Conservation (phyloP, 192 early-diverging fungal species). For the Piromyces finnis region DNA sequence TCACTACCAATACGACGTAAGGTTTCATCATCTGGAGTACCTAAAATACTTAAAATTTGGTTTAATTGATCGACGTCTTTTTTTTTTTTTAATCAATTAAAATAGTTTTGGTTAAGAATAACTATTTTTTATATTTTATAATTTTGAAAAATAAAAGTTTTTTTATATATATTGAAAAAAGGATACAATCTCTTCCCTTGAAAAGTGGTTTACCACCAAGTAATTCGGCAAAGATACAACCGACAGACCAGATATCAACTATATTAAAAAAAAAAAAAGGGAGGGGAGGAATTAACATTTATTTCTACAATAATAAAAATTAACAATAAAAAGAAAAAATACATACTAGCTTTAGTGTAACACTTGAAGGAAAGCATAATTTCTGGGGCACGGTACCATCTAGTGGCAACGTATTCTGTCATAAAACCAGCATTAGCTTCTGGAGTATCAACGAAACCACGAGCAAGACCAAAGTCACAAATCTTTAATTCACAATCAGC, state of each 20-base stretch:
- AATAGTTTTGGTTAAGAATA: too few species aligned
- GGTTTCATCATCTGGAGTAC: conserved; percentile 85
- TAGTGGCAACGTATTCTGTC: conserved; percentile 91
- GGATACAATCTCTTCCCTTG: conserved; percentile 36
- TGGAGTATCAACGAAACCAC: conserved; percentile 52
- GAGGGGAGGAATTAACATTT: too few species aligned
- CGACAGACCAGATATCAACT: conserved; percentile 89
- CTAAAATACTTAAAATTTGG: conserved; percentile 85
- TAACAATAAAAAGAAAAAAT: neutral
- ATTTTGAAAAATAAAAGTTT: too few species aligned
- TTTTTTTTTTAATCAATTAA: neutral
- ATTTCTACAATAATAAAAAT: too few species aligned
- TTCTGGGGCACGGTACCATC: conserved; percentile 89
- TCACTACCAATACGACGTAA: conserved; percentile 76
- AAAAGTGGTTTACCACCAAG: conserved; percentile 83
- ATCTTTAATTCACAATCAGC: conserved; percentile 91
- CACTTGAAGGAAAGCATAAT: conserved; percentile 93
- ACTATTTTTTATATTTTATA: too few species aligned
- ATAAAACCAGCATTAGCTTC: conserved; percentile 75
- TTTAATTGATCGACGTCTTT: conserved; percentile 92
- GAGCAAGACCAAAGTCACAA: conserved; percentile 96
- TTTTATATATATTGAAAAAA: too few species aligned
- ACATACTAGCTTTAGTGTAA: conserved; percentile 82
- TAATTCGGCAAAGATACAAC: conserved; percentile 99
- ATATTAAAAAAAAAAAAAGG: too few species aligned